phyloP scores from a whole-genome alignment of 202 grass and related monocot genomes.

The Setaria viridis region DNA sequence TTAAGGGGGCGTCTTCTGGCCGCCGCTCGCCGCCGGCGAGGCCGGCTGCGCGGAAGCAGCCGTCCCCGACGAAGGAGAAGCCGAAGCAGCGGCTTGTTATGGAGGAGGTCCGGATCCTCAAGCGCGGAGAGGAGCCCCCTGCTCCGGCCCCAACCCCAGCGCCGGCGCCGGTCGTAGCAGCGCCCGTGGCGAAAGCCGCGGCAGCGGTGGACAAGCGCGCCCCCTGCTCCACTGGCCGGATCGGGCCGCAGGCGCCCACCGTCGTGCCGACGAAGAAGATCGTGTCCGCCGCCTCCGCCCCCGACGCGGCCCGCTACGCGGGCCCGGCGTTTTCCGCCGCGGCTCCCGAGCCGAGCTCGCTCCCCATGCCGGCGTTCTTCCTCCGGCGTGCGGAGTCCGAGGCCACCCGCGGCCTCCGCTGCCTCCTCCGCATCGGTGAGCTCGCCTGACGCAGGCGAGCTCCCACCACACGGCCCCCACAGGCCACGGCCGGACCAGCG shows the following conservation, averaged over 20 bases:
- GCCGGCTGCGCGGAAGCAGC: conserved; percentile 34
- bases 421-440: conserved; percentile 64
- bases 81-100: conserved; percentile 44
- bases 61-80: conserved; percentile 48
- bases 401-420: conserved; percentile 58
- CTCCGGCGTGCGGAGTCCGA: conserved; percentile 45
- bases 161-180: not conserved
- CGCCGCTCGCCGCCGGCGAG: not conserved
- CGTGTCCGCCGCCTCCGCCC: not conserved
- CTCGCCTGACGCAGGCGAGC: conserved; percentile 25
- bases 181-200: not conserved
- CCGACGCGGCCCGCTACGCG: conserved; percentile 21
- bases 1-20: not conserved
- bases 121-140: conserved; percentile 64
- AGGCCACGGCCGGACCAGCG: not conserved
- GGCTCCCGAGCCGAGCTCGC: conserved; percentile 65
- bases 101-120: conserved; percentile 70
- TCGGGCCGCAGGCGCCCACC: conserved; percentile 4
- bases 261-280: conserved; percentile 24
- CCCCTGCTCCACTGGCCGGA: not conserved
- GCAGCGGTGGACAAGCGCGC: not conserved
- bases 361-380: conserved; percentile 53
- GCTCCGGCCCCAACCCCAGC: not conserved
- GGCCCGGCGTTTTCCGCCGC: conserved; percentile 51
- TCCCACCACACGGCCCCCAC: not conserved